Conservation (phyloP, 2,329 filamentous ascomycete genomes). For the Elsinoe fawcettii region DNA sequence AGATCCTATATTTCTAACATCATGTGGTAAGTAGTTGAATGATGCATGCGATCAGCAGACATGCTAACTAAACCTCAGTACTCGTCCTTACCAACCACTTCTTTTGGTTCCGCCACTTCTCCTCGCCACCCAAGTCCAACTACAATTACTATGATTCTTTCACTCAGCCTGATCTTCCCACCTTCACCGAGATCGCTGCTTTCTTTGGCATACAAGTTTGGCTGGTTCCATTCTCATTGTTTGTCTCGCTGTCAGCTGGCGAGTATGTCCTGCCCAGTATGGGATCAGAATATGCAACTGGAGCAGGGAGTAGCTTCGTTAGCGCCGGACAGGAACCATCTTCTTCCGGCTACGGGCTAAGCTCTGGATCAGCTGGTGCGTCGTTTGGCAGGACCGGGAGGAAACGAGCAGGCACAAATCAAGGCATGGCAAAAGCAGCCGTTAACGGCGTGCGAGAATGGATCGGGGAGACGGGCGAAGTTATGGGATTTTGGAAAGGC, state of each 20-base stretch:
- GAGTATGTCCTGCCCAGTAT: constrained; percentile 94
- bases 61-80: constrained; percentile 36
- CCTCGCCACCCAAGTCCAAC: constrained; percentile 51
- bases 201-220: constrained; percentile 96
- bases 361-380: constrained; percentile 40
- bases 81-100: constrained; percentile 88
- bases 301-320: constrained; percentile 45
- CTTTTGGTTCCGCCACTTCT: constrained; percentile 93
- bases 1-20: constrained; percentile 77
- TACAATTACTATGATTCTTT: constrained; percentile 26
- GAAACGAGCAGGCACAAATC: constrained; percentile 45
- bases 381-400: constrained; percentile 32
- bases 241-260: constrained; percentile 86
- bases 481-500: constrained; percentile 56
- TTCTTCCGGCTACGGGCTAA: constrained; percentile 16
- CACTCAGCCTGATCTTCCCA: constrained; percentile 51
- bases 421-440: constrained; percentile 50
- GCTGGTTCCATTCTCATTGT: constrained; percentile 90
- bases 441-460: constrained; percentile 58
- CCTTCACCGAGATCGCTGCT: constrained; percentile 87
- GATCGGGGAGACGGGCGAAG: constrained; percentile 53
- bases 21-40: constrained; percentile 58
- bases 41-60: background rate
- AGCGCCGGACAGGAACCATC: constrained; percentile 35
- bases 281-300: constrained; percentile 65